A percentile compares a stretch with the other conserved stretches of the same genome.
These are phyloP conservation scores for Pleurotus giganteus DNA, from an alignment of 768 basidiomycete genomes.

Conservation along the genomic window DNA sequence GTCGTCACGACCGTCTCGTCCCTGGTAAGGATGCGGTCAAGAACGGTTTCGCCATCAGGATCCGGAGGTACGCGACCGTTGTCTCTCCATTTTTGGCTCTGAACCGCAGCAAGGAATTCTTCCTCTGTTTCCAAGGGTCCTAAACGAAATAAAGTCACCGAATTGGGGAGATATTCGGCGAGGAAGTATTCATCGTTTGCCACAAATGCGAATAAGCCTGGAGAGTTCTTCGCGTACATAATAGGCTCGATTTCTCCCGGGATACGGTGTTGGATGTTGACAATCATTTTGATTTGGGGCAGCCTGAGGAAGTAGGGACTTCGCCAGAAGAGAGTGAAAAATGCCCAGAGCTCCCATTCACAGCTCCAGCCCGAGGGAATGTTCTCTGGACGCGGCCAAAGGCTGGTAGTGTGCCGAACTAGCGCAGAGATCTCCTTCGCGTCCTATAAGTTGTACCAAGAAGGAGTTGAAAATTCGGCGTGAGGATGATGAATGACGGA, in stretches of 20 bases:
- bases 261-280: constrained; percentile 28
- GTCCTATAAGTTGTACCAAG: neutral
- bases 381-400: neutral
- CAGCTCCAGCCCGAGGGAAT: constrained; percentile 29
- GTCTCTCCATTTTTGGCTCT: neutral
- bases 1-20: neutral
- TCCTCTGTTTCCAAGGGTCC: neutral
- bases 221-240: constrained; percentile 20
- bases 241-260: constrained; percentile 31
- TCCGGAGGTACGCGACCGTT: neutral
- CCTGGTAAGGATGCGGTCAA: neutral
- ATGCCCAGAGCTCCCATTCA: constrained; percentile 26
- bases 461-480: neutral
- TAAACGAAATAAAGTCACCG: neutral
- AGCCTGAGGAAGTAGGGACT: constrained; percentile 34
- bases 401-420: neutral
- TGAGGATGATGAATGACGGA: too few relatives aligned
- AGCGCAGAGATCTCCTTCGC: neutral
- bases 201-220: neutral
- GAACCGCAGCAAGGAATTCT: neutral
- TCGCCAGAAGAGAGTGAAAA: constrained; percentile 30
- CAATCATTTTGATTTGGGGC: constrained; percentile 33
- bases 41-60: neutral
- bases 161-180: neutral
- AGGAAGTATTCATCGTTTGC: neutral